Evolutionary conservation across 1,284 basidiomycete genomes (phyloP), one percentile per base, ranked within the genome.

Genomic region (Xerocomus amazonicus): DNA sequence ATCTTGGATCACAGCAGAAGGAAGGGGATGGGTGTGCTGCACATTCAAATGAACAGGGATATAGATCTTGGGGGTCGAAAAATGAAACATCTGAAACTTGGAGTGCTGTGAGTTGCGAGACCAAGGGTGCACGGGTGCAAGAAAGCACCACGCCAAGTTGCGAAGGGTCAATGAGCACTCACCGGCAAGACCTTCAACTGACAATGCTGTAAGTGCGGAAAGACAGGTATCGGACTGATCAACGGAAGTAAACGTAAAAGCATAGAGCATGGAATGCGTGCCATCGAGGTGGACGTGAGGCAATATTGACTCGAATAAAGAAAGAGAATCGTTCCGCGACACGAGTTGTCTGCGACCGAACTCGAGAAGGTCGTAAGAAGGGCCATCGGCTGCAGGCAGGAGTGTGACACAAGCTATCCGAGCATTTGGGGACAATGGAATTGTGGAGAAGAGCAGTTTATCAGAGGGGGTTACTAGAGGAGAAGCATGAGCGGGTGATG

Each of bases 11-110:
- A 35, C 65, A 54, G 57, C 79, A 81, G 6, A 59, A 53, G 10
- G 80, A 82, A 17, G 76, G 76, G 9, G 53, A 59, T n/a, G 56
- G 50, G 34, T 70, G 69, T 9, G 62, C 47, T 27, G 77, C 68
- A 55, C 80, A 81, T 34, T 66, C 59, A 16, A 64, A 53, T 28
- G 76, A 80, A 58, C 79, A 81, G 12, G 80, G 77, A 66, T 81
- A 83, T 17, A 78, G 55, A 60, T 72, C 70, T 42, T 72, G 65
- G 16, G 77, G 74, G 14, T 69, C 62, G 58, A 83, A 83, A 7
- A 65, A 63, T 5, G 68, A 60, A 19, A 58, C 52, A 52, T 72
- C 67, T 9, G 60, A 62, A 17, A 61, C 76, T 77, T 41, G 23
- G 56, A 52, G 39, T 17, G 12, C 6, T n/a, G 41, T 65, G 36